Evolutionary conservation across 306 rosid genomes (phyloP), one percentile per base, ranked within the genome.

Genomic region (Carpinus viminea): DNA sequence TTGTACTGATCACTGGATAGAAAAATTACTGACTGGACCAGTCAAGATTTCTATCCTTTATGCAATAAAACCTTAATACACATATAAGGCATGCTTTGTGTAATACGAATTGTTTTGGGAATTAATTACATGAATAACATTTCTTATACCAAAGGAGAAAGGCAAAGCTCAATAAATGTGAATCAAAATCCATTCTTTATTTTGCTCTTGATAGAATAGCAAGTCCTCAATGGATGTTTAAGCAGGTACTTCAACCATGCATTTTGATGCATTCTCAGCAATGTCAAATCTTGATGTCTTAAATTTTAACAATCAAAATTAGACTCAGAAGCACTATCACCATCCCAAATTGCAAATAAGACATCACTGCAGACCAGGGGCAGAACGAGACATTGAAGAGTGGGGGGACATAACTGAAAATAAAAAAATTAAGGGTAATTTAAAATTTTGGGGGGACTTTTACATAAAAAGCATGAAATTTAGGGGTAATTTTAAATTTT

Each of bases 1-100:
- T 41, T 41, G 41, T 50, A 43, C 65, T 76, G 18, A 36, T 36
- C 28, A 45, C 77, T 79, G 17, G 20, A 48, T 57, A 69, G 48
- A 47, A 17, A 24, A 71, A 26, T 8, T 24, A 48, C 57, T 24
- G 20, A 28, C 13, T 48, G n/a, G 43, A 28, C 45, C 3, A 48
- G 7, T 17, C 74, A 71, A 24, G 12, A 24, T 48, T 50, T 48
- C 43, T 68, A 68, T 18, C 51, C 12, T 68, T 41, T 1, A 41
- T n/a, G 28, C 6, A 68, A 10, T 18, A 10, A n/a, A 18, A 38
- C 52, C 16, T 3, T 68, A 17, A 15, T 31, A 64, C 20, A 9
- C 17, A 8, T 36, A 66, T 24, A 36, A 18, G 72, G 51, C 31
- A 68, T n/a, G 13, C 18, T 68, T 12, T 41, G 28, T n/a, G 48